Conservation (phyloP, 2,329 filamentous ascomycete genomes). For the Cercospora zeina region DNA sequence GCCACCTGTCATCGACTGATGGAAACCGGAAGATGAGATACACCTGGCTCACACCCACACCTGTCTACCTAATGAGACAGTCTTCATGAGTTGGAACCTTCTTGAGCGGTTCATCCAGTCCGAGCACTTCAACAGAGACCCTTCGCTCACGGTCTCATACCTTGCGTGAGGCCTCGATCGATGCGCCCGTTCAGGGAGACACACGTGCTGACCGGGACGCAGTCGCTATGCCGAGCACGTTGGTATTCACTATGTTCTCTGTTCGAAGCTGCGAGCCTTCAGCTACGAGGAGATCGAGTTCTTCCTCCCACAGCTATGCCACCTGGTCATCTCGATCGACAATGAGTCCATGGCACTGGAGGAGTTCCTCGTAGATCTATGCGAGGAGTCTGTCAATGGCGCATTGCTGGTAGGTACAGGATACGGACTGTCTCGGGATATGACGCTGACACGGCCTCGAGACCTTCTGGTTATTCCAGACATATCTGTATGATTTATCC, state of each 20-base stretch:
- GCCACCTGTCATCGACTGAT: slow-evolving; percentile 20
- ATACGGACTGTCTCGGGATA: not conserved
- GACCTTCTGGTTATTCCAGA: slow-evolving; percentile 91
- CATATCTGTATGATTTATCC: slow-evolving; percentile 78
- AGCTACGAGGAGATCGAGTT: slow-evolving; percentile 91
- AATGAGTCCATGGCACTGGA: slow-evolving; percentile 91
- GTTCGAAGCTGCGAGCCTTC: slow-evolving; percentile 84
- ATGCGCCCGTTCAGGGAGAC: slow-evolving; percentile 2
- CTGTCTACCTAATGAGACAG: slow-evolving; percentile 24
- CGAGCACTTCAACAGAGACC: slow-evolving; percentile 90
- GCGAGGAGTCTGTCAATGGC: slow-evolving; percentile 83
- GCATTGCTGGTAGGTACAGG: slow-evolving; percentile 68
- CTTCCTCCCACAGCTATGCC: slow-evolving; percentile 82
- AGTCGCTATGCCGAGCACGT: slow-evolving; percentile 88
- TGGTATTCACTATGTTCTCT: slow-evolving; percentile 85
- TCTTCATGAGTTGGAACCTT: slow-evolving; percentile 70
- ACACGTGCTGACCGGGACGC: slow-evolving; percentile 24
- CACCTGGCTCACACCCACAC: slow-evolving; percentile 6
- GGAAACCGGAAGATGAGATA: slow-evolving; percentile 20
- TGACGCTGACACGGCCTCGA: slow-evolving; percentile 43
- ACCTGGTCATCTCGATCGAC: slow-evolving; percentile 82
- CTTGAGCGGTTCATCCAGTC: slow-evolving; percentile 88
- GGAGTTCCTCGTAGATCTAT: slow-evolving; percentile 81
- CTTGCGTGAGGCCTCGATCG: slow-evolving; percentile 64
- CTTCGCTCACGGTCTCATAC: slow-evolving; percentile 84